Conservation (phyloP, 495 filamentous ascomycete genomes). For the Xylaria nigripes region DNA sequence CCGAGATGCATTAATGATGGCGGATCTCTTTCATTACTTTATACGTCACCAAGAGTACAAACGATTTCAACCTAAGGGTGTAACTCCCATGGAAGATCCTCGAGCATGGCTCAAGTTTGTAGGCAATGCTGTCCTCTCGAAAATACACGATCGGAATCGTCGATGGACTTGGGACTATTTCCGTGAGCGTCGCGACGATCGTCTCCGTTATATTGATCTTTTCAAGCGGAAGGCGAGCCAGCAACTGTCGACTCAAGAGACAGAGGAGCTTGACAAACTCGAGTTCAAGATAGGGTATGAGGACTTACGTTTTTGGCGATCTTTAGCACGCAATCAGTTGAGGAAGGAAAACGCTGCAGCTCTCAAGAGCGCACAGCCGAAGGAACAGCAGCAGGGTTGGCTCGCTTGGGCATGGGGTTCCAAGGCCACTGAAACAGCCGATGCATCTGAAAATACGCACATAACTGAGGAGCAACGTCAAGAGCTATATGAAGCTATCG, state of each 20-base stretch:
- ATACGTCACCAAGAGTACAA: constrained; percentile 97
- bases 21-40: constrained; percentile 97
- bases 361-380: constrained; percentile 37
- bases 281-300: constrained; percentile 90
- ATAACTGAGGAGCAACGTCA: constrained; percentile 95
- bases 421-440: constrained; percentile 47
- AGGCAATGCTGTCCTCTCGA: constrained; percentile 74
- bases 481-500: constrained; percentile 93
- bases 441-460: constrained; percentile 57
- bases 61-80: constrained; percentile 77
- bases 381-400: constrained; percentile 67
- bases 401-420: constrained; percentile 79
- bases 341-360: constrained; percentile 88
- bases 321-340: constrained; percentile 85
- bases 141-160: constrained; percentile 86
- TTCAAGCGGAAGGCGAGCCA: constrained; percentile 94
- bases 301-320: constrained; percentile 94
- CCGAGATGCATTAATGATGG: constrained; percentile 92
- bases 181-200: constrained; percentile 81
- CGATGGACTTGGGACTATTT: constrained; percentile 94
- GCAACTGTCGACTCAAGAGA: constrained; percentile 58
- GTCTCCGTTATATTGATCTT: constrained; percentile 77
- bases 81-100: constrained; percentile 79
- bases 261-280: constrained; percentile 60
- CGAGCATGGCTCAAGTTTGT: constrained; percentile 88